Evolutionary conservation across 140 eudicot species (phyloP).

Genomic region (Cichorium intybus): DNA sequence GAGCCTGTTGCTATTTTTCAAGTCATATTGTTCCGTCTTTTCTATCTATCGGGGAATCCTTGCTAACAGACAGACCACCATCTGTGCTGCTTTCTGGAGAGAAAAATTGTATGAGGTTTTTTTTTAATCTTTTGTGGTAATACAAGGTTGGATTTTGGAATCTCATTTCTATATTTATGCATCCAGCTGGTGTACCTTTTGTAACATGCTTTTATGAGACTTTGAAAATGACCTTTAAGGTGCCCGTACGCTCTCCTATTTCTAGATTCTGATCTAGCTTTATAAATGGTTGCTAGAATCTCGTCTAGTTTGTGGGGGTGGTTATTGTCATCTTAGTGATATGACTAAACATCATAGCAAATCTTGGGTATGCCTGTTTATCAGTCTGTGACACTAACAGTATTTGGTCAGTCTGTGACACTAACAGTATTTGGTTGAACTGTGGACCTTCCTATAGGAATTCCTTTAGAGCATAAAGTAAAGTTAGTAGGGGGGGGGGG

Average conservation of each 20-base stretch:
- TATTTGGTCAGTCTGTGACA: no score
- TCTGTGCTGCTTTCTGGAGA: conserved; percentile 12
- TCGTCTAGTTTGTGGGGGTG: conserved; percentile 11
- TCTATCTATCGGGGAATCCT: conserved; percentile 2
- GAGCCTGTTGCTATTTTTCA: conserved; percentile 25
- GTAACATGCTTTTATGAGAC: conserved; percentile 23
- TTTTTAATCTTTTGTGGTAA: conserved; percentile 12
- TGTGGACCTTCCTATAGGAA: no score
- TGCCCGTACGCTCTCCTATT: conserved; percentile 11
- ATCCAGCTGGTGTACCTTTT: conserved; percentile 29
- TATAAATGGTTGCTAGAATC: conserved; percentile 17
- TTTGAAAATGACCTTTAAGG: conserved; percentile 25
- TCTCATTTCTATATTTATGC: conserved; percentile 23
- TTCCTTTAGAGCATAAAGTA: no score
- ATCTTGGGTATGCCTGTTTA: conserved; percentile 16
- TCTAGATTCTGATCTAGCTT: conserved; percentile 7
- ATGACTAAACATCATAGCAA: conserved; percentile 23
- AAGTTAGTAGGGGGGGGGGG: no score
- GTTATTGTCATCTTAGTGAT: conserved; percentile 10
- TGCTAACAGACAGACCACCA: conserved; percentile 2
- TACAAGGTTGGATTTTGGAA: conserved; percentile 29
- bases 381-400: background rate
- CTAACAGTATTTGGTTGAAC: no score
- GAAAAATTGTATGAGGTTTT: conserved; percentile 1
- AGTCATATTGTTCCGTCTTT: conserved; percentile 24